These are phyloP conservation scores for Diversispora eburnea DNA, from an alignment of 192 early-diverging fungal genomes.

Conservation along the genomic window DNA sequence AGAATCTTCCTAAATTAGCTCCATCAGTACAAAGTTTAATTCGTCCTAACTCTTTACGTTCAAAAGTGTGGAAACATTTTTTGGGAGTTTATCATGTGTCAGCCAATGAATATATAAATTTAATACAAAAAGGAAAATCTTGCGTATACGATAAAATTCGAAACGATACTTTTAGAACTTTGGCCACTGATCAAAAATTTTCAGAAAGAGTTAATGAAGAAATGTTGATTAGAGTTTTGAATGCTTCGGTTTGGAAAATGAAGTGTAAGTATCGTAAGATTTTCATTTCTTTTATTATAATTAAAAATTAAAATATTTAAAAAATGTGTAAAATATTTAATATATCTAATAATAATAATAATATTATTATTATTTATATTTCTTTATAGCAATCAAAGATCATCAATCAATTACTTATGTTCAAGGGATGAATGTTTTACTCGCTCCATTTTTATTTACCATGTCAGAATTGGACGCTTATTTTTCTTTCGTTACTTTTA, in stretches of 20 bases:
- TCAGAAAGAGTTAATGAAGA: slow-evolving; percentile 65
- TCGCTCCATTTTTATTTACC: slow-evolving; percentile 85
- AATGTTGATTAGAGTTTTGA: slow-evolving; percentile 73
- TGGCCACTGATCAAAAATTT: slow-evolving; percentile 77
- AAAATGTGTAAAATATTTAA: background rate
- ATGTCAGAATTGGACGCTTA: slow-evolving; percentile 93
- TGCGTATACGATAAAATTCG: slow-evolving; percentile 74
- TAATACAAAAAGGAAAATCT: slow-evolving; percentile 71
- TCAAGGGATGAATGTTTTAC: slow-evolving; percentile 93
- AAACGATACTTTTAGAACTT: slow-evolving; percentile 86
- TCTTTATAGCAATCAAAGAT: slow-evolving; percentile 27
- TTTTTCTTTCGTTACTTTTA: slow-evolving; percentile 81
- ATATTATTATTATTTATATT: no score
- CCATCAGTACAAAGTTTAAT: slow-evolving; percentile 17
- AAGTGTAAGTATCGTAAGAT: slow-evolving; percentile 35
- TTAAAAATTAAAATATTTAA: background rate
- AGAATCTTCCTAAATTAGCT: slow-evolving; percentile 25
- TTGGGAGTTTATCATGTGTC: slow-evolving; percentile 69
- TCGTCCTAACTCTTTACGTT: slow-evolving; percentile 43
- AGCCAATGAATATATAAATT: slow-evolving; percentile 65
- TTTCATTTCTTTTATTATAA: slow-evolving; percentile 1
- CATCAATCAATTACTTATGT: slow-evolving; percentile 73
- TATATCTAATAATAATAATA: background rate
- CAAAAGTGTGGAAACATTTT: slow-evolving; percentile 70
- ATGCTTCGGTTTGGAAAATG: slow-evolving; percentile 79